phyloP scores from a whole-genome alignment of 345 rosid genomes.

The Viola odorata region DNA sequence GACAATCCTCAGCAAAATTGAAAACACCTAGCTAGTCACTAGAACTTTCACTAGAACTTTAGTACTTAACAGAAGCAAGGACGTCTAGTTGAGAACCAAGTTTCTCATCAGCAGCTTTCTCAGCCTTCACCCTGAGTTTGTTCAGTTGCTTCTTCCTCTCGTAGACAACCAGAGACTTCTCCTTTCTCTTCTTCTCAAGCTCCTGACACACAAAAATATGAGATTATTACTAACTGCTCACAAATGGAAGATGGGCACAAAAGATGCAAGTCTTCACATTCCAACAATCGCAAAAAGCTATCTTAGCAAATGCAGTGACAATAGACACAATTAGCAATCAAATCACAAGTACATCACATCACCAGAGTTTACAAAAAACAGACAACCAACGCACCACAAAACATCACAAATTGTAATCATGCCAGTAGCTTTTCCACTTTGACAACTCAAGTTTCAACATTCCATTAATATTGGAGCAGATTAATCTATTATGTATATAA shows the following conservation, averaged over 20 bases:
- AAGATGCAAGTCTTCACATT: background rate
- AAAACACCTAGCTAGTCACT: background rate
- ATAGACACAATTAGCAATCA: background rate
- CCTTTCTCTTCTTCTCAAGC: slow-evolving; percentile 80
- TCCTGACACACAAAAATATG: slow-evolving; percentile 37
- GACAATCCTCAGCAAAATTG: slow-evolving; percentile 12
- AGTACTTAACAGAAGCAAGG: slow-evolving; percentile 56
- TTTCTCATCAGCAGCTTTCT: slow-evolving; percentile 68
- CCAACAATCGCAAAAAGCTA: background rate
- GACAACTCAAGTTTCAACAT: no score
- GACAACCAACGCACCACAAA: no score
- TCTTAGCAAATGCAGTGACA: background rate
- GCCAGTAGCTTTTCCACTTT: no score
- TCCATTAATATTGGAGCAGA: no score
- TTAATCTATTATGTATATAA: no score
- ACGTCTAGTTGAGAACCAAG: slow-evolving; percentile 64
- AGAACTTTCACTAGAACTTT: background rate
- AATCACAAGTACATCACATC: background rate
- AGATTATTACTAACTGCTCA: background rate
- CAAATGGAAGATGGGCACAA: background rate
- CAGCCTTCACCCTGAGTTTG: slow-evolving; percentile 77
- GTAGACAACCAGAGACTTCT: slow-evolving; percentile 50
- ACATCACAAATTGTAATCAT: no score
- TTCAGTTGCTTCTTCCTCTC: slow-evolving; percentile 75
- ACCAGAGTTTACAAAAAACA: no score